Evolutionary conservation across 2,329 filamentous ascomycete genomes (phyloP), one percentile per base, ranked within the genome.

Genomic region (Scopulariopsis brevicaulis): DNA sequence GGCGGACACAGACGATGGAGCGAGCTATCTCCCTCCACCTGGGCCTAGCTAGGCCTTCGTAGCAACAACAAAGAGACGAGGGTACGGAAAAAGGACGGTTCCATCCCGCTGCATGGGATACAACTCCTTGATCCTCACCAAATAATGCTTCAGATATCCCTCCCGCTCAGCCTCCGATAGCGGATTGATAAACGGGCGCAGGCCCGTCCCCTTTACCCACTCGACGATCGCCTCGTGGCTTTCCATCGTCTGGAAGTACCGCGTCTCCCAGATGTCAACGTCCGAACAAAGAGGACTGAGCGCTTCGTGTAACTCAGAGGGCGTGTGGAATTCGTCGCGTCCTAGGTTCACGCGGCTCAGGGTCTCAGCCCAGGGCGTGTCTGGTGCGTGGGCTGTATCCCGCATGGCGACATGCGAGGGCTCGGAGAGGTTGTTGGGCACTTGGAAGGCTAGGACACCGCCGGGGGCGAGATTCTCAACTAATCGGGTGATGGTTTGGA

Each of bases 191-290:
- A 74, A 85, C 0, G 82, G 82, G 62, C 74, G 71, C 62, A 85
- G 64, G 0, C 80, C 82, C 0, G 79, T 82, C 0, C 79, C 77
- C 61, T 76, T 78, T 3, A 84, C 77, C 82, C 82, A 85, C 65
- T 83, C 80, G 6, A 84, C 76, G 50, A 85, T 77, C 1, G 71
- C 76, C 14, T 66, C 61, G 22, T 78, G 78, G 24, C 70, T 72
- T 2, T 73, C 69, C 59, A 84, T 64, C 0, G 74, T 66, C 65
- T 84, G 81, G 28, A 76, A 68, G 61, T 85, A 85, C 48, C 68
- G 65, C 1, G 78, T 80, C 51, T 77, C 73, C 77, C 81, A 85
- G 1, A 84, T 65, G 61, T 81, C 70, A 2, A 85, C 70, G 2
- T 62, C 63, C 0, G 66, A 62, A 57, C 73, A 75, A 1, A 75